Conservation (phyloP, 345 rosid species). For the Conringia planisiliqua region DNA sequence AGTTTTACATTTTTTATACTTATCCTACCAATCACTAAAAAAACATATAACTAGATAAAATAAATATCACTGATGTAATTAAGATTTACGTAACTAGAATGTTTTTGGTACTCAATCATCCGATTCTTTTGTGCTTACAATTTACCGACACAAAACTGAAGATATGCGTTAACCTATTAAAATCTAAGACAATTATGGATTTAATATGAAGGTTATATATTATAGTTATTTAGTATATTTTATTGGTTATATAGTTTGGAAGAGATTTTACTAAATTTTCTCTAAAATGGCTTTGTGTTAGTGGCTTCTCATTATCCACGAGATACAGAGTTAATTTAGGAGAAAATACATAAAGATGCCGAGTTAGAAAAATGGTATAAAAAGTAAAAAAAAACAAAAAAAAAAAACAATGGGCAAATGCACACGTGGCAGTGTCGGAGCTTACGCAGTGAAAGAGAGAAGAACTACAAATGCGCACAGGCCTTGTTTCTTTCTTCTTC, state of each 20-base stretch:
- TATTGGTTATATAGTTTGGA: neutral
- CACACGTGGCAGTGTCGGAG: slow-evolving; percentile 21
- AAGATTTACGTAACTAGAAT: neutral
- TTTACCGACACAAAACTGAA: neutral
- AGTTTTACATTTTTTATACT: too few species aligned
- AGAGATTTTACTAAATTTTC: neutral
- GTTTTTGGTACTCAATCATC: neutral
- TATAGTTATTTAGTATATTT: neutral
- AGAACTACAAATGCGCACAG: slow-evolving; percentile 14
- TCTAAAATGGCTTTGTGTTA: neutral
- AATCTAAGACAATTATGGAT: neutral
- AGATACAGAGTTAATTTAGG: neutral
- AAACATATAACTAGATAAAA: neutral
- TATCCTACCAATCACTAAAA: neutral
- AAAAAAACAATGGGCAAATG: neutral
- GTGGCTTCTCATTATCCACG: neutral
- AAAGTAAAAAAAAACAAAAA: neutral
- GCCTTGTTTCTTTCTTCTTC: neutral
- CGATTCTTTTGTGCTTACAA: neutral
- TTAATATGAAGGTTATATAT: neutral
- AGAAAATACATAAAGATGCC: neutral
- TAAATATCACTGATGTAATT: neutral
- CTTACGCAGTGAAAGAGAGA: slow-evolving; percentile 2
- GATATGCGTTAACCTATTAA: neutral
- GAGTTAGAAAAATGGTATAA: neutral